Evolutionary conservation across 2,329 filamentous ascomycete species (phyloP), one percentile per base, ranked within the genome.

Genomic region (Alternaria arborescens): DNA sequence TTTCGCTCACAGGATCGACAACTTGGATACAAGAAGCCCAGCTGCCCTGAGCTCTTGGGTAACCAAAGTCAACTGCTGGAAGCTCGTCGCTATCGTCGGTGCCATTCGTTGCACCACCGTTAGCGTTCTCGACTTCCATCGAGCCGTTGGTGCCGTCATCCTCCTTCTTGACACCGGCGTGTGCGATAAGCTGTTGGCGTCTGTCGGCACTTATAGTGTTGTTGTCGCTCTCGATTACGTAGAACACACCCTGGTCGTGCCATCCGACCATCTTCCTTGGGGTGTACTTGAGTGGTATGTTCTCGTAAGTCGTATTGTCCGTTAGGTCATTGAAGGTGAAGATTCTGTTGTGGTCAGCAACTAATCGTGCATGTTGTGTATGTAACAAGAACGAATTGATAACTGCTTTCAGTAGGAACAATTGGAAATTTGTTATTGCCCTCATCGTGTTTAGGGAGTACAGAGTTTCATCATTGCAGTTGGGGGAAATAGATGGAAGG

Each of bases 11-110:
- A 0, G 95, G 94, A 72, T 99, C 95, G 18, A 99, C 86, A 20
- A 97, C 87, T 72, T 92, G 93, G 67, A 99, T 94, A 78, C 94
- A 98, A 10, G 94, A 98, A 41, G 95, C 93, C 95, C 95, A 99
- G 66, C 94, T 91, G 20, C 92, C 91, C 61, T 87, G 88, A 24
- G 89, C 93, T 58, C 89, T 88, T 10, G 95, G 91, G 72, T 97
- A 93, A 2, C 95, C 95, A 75, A 99, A 97, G 5, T 97, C 91
- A 67, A 90, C 87, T 1, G 93, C 87, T 0, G 92, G 89, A 3
- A 95, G 83, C 11, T 89, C 84, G 5, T 84, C 82, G n/a, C 58
- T 66, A 26, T 70, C 66, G 10, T 57, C 43, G 41, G 70, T 57
- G 20, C 60, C 71, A 24, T 70, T 70, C 1, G 58, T 47, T 24